Conservation (phyloP, 768 basidiomycete genomes). For the Leccinum arenicola region DNA sequence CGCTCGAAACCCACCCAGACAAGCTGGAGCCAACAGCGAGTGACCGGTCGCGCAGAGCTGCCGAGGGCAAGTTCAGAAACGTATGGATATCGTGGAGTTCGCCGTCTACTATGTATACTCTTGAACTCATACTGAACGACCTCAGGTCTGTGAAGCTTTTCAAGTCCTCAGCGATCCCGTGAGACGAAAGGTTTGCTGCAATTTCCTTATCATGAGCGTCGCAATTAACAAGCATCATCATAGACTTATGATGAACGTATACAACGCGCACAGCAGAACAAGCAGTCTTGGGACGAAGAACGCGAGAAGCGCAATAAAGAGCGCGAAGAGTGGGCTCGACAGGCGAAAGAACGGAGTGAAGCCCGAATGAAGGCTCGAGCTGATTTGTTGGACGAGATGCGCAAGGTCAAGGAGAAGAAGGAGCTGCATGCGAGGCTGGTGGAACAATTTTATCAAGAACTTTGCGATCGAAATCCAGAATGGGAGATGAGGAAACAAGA, state of each 20-base stretch:
- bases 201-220: neutral
- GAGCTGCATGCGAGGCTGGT: constrained; percentile 42
- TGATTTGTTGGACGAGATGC: constrained; percentile 36
- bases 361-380: constrained; percentile 46
- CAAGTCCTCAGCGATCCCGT: constrained; percentile 52
- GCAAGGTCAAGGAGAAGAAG: constrained; percentile 41
- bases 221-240: neutral
- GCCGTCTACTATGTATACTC: constrained; percentile 12
- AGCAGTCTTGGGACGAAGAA: constrained; percentile 34
- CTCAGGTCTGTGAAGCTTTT: constrained; percentile 62
- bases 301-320: constrained; percentile 44
- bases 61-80: constrained; percentile 59
- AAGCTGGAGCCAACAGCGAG: constrained; percentile 57
- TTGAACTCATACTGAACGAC: constrained; percentile 19
- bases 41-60: constrained; percentile 48
- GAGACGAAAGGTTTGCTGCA: constrained; percentile 49
- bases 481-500: constrained; percentile 56
- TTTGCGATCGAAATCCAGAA: constrained; percentile 57
- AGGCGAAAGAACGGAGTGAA: constrained; percentile 46
- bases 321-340: constrained; percentile 52
- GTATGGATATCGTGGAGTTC: constrained; percentile 37
- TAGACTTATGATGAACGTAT: constrained; percentile 50
- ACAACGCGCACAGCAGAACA: constrained; percentile 25
- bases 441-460: constrained; percentile 52
- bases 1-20: constrained; percentile 72